Base-by-base conservation (phyloP, 2,329 filamentous ascomycete genomes). In the Acrocalymma vagum region DNA sequence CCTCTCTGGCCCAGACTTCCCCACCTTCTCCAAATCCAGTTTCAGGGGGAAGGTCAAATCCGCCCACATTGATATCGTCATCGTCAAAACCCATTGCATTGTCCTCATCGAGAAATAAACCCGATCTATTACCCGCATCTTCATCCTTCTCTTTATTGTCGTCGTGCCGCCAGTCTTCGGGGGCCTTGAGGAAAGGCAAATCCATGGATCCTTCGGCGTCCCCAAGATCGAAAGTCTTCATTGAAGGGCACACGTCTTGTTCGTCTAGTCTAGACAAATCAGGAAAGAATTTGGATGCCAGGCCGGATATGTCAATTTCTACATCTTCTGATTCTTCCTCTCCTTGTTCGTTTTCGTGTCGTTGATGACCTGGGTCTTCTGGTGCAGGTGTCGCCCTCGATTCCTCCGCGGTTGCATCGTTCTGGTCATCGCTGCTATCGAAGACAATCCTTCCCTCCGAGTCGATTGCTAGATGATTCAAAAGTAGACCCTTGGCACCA, bases 381-480 rank as follows among this genome's bases (percentile, higher is more conserved):
- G 74, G 69, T 14, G 76, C 73, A 53, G 62, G 71, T 66, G 74
- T 42, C 68, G 73, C 22, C 71, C 70, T 29, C 73, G 73, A 13
- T 60, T 77, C 48, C 60, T 73, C 45, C 63, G 74, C 69, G 6
- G 71, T 72, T 11, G 77, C 76, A 40, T 84, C 81, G 42, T 79
- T 76, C 11, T 77, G 76, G 67, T 97, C 94, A 67, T 99, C 93
- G 63, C 92, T 97, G 74, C 93, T 97, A 72, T 99, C 94, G 64
- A 99, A 99, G 5, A 99, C 92, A 48, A 99, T 99, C 23, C 93
- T 84, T 27, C 94, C 94, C 51, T 90, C 84, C 2, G 84, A 83
- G 69, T 99, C 94, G 52, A 99, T 96, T 63, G 93, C 90, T n/a
- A 99, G 78, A 70, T 99, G 93, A 63, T 99, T 99, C 21, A 99